A percentile compares a stretch with the other conserved stretches of the same genome.
Evolutionary conservation across 116 monocot genomes (phyloP).

Genomic region (Phalaenopsis hybrid): DNA sequence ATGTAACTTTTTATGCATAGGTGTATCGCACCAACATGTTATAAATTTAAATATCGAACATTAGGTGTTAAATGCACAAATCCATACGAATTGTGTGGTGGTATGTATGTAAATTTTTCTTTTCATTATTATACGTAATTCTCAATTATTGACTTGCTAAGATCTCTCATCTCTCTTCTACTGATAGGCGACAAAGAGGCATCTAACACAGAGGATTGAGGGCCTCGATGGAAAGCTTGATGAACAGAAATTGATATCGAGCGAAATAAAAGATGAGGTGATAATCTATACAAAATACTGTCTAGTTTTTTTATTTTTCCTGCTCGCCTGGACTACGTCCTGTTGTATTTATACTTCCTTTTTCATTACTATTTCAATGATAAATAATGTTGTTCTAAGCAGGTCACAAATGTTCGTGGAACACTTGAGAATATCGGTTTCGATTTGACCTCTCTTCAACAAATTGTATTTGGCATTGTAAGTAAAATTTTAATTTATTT

Average conservation of each 20-base stretch:
- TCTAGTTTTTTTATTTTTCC: too few relatives aligned
- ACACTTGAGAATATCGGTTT: constrained; percentile 56
- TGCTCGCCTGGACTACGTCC: neutral
- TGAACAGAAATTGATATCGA: constrained; percentile 57
- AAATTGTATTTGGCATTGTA: too few relatives aligned
- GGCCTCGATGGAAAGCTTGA: constrained; percentile 69
- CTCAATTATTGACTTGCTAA: neutral
- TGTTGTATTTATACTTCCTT: neutral
- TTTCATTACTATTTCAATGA: neutral
- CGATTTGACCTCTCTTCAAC: constrained; percentile 55
- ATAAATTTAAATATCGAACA: too few relatives aligned
- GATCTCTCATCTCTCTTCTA: neutral
- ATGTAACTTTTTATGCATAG: too few relatives aligned
- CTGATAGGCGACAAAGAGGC: constrained; percentile 46
- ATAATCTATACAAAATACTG: neutral
- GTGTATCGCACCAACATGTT: too few relatives aligned
- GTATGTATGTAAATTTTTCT: too few relatives aligned
- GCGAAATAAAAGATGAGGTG: constrained; percentile 55
- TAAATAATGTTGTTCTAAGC: constrained; percentile 5
- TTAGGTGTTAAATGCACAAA: too few relatives aligned
- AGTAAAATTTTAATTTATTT: neutral
- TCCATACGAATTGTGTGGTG: too few relatives aligned
- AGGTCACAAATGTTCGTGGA: constrained; percentile 73
- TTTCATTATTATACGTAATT: neutral
- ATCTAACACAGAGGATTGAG: constrained; percentile 61